These are phyloP conservation scores for Malassezia cuniculi DNA, from an alignment of 1,284 basidiomycete species.

Conservation along the genomic window DNA sequence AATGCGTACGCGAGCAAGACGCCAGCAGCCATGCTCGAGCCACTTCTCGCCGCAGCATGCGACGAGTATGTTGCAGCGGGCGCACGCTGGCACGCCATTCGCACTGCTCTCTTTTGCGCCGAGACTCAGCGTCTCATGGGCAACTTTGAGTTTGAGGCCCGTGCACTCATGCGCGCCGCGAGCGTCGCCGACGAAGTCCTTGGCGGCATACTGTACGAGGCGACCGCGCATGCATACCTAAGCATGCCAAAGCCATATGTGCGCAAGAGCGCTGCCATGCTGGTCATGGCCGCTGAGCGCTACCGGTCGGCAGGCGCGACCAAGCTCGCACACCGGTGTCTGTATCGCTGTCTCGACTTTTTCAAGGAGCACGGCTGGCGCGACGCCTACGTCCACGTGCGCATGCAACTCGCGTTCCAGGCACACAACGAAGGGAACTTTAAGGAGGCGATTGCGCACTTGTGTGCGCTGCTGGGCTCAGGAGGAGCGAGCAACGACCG, in stretches of 20 bases:
- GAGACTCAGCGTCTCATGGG: conserved; percentile 23
- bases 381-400: conserved; percentile 47
- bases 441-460: conserved; percentile 47
- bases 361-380: conserved; percentile 45
- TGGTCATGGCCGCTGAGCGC: conserved; percentile 49
- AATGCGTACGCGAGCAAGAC: conserved; percentile 18
- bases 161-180: conserved; percentile 25
- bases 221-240: conserved; percentile 48
- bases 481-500: conserved; percentile 40
- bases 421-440: conserved; percentile 50
- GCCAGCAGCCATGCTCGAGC: conserved; percentile 17
- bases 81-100: conserved; percentile 20
- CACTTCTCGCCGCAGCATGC: conserved; percentile 4
- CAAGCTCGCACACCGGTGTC: conserved; percentile 21
- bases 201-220: conserved; percentile 50
- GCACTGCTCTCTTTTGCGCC: conserved; percentile 34
- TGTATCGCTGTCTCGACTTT: conserved; percentile 18
- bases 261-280: conserved; percentile 48
- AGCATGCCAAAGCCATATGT: conserved; percentile 36
- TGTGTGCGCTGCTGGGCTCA: conserved; percentile 15
- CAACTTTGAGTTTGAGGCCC: conserved; percentile 20
- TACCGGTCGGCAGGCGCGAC: conserved; percentile 51
- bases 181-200: conserved; percentile 48
- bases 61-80: background rate
- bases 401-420: conserved; percentile 49